Conservation (phyloP, 352 stramenopile species). For the Phytopythium delawarense region DNA sequence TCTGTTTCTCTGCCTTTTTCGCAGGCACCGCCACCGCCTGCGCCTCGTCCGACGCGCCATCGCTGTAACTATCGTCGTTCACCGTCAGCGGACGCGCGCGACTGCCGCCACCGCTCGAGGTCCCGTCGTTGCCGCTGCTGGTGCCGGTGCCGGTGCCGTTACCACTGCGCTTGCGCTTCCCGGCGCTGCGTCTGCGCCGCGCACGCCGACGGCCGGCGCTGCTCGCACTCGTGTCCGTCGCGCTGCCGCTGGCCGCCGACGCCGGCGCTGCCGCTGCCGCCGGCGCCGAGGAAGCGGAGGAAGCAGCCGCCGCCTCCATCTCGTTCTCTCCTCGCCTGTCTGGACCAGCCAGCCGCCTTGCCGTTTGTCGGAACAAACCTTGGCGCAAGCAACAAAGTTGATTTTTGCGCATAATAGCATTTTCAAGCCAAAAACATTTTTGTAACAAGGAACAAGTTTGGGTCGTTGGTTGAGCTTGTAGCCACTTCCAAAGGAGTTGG, state of each 20-base stretch:
- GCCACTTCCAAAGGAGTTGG: too few species aligned
- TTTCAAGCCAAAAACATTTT: too few species aligned
- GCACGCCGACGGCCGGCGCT: slow-evolving; percentile 13
- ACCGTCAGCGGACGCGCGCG: not conserved
- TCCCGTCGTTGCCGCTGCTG: not conserved
- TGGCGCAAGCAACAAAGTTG: too few species aligned
- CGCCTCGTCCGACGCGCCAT: not conserved
- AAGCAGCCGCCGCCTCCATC: not conserved
- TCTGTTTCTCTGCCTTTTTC: not conserved
- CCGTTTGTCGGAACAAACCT: too few species aligned
- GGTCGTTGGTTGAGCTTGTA: too few species aligned
- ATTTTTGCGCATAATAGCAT: too few species aligned
- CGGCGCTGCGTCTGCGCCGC: slow-evolving; percentile 9
- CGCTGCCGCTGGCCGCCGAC: not conserved
- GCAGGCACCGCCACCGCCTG: not conserved
- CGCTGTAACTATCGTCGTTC: not conserved
- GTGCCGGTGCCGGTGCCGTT: slow-evolving; percentile 5
- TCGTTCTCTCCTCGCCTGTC: not conserved
- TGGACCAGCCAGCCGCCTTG: not conserved
- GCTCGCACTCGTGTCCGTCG: not conserved
- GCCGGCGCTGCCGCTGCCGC: not conserved
- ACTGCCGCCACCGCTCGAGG: not conserved
- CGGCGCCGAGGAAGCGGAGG: not conserved
- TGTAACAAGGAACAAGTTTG: too few species aligned
- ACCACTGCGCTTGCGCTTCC: slow-evolving; percentile 35